Evolutionary conservation across 2,329 filamentous ascomycete genomes (phyloP).

Genomic region (Colletotrichum sp.): DNA sequence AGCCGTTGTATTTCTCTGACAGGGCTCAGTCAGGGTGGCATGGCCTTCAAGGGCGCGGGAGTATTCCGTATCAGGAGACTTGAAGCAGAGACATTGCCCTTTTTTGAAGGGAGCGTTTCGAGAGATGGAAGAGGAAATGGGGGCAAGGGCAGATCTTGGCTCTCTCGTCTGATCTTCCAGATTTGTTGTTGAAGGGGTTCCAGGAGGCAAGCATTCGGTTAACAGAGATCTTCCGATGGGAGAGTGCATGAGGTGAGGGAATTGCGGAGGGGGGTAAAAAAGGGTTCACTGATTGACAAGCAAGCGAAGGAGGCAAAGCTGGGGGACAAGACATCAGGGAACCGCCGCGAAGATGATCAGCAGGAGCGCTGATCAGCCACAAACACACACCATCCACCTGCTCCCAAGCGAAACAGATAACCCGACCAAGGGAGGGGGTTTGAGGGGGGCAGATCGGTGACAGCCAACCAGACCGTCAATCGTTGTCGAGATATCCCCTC

Average conservation of each 20-base stretch:
- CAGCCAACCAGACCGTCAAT: background rate
- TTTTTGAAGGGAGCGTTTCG: background rate
- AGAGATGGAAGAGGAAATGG: background rate
- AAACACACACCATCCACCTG: background rate
- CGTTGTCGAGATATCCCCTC: background rate
- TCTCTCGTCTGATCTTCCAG: background rate
- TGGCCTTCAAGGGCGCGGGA: background rate
- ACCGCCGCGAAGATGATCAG: background rate
- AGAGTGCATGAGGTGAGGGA: background rate
- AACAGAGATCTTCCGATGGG: background rate
- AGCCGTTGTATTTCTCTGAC: background rate
- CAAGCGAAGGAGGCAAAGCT: background rate
- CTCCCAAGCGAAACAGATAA: background rate
- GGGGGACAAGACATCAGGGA: background rate
- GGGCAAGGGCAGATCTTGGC: background rate
- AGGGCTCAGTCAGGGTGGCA: background rate
- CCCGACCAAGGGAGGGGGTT: background rate
- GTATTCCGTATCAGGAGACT: background rate
- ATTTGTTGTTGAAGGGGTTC: background rate
- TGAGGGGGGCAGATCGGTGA: background rate
- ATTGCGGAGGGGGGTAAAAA: background rate
- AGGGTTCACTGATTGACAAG: background rate
- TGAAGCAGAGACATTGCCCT: background rate
- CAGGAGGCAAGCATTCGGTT: background rate
- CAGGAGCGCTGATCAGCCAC: conserved; percentile 11